phyloP scores from a whole-genome alignment of 257 asterid genomes.

The Rehmannia glutinosa region DNA sequence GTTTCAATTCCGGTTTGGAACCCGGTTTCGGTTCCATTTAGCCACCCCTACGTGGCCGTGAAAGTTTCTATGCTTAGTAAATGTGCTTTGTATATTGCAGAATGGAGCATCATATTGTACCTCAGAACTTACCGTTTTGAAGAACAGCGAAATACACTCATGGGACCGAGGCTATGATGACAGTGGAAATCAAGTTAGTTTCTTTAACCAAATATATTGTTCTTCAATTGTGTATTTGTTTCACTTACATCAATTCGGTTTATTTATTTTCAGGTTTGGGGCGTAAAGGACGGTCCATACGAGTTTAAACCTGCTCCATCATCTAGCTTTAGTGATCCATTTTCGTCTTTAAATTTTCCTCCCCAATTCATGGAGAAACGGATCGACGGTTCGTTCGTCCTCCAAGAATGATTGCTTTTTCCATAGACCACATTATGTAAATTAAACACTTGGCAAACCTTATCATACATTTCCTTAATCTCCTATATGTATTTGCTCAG shows the following conservation, averaged over 20 bases:
- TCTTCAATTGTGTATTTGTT: not conserved
- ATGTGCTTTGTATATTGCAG: slow-evolving; percentile 25
- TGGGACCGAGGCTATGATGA: slow-evolving; percentile 93
- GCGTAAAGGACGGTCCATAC: slow-evolving; percentile 81
- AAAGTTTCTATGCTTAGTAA: not conserved
- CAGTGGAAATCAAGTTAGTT: slow-evolving; percentile 72
- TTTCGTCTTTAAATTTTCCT: slow-evolving; percentile 50
- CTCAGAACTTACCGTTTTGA: slow-evolving; percentile 66
- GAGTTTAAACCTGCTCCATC: slow-evolving; percentile 90
- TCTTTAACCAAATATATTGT: not conserved
- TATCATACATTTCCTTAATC: not conserved
- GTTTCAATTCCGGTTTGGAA: no score
- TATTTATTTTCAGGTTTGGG: slow-evolving; percentile 73
- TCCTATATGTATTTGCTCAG: slow-evolving; percentile 3
- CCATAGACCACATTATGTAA: slow-evolving; percentile 23
- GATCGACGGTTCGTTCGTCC: slow-evolving; percentile 63
- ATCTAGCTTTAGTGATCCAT: slow-evolving; percentile 58
- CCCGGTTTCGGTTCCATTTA: no score
- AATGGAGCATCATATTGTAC: slow-evolving; percentile 55
- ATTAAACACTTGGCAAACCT: slow-evolving; percentile 16
- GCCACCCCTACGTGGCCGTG: no score
- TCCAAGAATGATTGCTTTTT: slow-evolving; percentile 50
- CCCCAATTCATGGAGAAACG: slow-evolving; percentile 50
- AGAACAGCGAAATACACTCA: slow-evolving; percentile 81
- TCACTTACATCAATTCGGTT: not conserved